Evolutionary conservation across 371 early-diverging fungal genomes (phyloP).

Genomic region (Mucor saturninus): DNA sequence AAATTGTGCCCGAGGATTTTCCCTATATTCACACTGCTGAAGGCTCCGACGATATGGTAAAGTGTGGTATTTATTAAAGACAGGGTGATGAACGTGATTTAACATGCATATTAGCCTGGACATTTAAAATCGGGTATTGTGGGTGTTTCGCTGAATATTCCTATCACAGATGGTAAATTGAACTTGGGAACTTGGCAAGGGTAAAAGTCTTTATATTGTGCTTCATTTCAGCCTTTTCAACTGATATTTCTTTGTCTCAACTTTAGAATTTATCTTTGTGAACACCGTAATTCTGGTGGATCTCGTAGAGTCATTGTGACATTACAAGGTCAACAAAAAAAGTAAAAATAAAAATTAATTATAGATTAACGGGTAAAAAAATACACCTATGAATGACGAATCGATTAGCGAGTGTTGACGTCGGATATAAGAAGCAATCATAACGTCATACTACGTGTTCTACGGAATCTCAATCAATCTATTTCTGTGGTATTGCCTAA

Average conservation of each 20-base stretch:
- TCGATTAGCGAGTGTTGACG: too few species aligned
- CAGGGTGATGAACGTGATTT: not conserved
- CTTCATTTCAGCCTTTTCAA: not conserved
- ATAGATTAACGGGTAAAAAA: not conserved
- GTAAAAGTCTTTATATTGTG: conserved; percentile 37
- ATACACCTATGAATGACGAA: too few species aligned
- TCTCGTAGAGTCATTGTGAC: conserved; percentile 73
- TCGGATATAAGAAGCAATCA: too few species aligned
- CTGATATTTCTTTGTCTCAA: too few species aligned
- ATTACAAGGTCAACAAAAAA: conserved; percentile 66
- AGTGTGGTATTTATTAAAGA: not conserved
- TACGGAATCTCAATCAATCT: too few species aligned
- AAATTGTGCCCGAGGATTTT: conserved; percentile 68
- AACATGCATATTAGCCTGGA: conserved; percentile 63
- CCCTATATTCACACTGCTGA: conserved; percentile 84
- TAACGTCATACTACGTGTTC: too few species aligned
- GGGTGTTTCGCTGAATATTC: conserved; percentile 88
- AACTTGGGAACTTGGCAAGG: conserved; percentile 94
- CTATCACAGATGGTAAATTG: conserved; percentile 79
- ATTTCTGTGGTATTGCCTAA: too few species aligned
- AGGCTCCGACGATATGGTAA: conserved; percentile 62
- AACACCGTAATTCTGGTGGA: conserved; percentile 74
- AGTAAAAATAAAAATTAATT: conserved; percentile 1
- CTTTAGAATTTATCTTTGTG: conserved; percentile 72
- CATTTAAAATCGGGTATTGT: conserved; percentile 87